phyloP scores from a whole-genome alignment of 495 filamentous ascomycete genomes.

The Aspergillus sclerotiicarbonarius region DNA sequence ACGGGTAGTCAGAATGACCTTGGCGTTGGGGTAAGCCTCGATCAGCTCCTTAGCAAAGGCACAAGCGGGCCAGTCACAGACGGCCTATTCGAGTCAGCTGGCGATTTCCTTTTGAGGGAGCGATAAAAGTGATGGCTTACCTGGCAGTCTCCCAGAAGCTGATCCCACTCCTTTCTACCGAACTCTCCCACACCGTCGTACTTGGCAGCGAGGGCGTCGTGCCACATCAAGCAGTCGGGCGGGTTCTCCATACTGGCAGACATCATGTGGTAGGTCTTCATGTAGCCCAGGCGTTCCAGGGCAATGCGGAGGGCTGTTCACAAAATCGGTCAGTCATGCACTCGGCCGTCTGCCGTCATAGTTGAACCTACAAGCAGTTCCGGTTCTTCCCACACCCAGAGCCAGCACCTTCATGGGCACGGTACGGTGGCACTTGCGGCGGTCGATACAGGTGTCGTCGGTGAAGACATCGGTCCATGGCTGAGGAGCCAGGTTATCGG shows the following conservation, averaged over 20 bases:
- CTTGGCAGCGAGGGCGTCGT: conserved; percentile 63
- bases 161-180: conserved; percentile 64
- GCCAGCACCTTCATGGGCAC: conserved; percentile 67
- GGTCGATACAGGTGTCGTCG: conserved; percentile 59
- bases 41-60: conserved; percentile 67
- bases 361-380: conserved; percentile 59
- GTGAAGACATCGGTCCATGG: conserved; percentile 49
- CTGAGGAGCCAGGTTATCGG: conserved; percentile 46
- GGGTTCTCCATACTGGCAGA: conserved; percentile 60
- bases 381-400: conserved; percentile 63
- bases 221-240: conserved; percentile 60
- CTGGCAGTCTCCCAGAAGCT: conserved; percentile 63
- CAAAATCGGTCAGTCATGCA: neutral
- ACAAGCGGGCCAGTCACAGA: conserved; percentile 65
- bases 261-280: conserved; percentile 67
- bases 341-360: neutral
- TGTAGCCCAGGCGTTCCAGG: conserved; percentile 58
- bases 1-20: conserved; percentile 62
- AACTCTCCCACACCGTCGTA: conserved; percentile 61
- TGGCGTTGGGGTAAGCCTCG: conserved; percentile 67
- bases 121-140: no score
- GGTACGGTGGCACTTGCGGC: conserved; percentile 58
- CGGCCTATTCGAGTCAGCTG: conserved; percentile 29
- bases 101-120: no score
- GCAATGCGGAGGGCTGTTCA: conserved; percentile 57